Evolutionary conservation across 2,329 filamentous ascomycete genomes (phyloP).

Genomic region (Aspergillus phoenicis): DNA sequence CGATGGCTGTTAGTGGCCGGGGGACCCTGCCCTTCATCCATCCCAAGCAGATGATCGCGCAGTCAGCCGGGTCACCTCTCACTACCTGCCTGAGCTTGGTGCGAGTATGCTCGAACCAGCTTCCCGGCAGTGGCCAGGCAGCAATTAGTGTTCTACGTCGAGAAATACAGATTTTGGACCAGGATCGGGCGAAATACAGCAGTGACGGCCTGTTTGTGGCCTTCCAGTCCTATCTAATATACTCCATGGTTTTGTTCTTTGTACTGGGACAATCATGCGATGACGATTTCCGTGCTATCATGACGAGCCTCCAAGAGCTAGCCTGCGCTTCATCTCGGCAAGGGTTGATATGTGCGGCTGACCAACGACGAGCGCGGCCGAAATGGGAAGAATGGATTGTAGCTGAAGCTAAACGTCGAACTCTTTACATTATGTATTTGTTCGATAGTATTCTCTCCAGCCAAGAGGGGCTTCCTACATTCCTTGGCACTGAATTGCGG

Average conservation of each 20-base stretch:
- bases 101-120: slow-evolving; percentile 41
- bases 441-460: slow-evolving; percentile 55
- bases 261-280: slow-evolving; percentile 28
- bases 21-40: slow-evolving; percentile 52
- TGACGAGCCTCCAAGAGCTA: slow-evolving; percentile 55
- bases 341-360: slow-evolving; percentile 50
- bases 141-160: slow-evolving; percentile 41
- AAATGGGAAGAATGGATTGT: slow-evolving; percentile 58
- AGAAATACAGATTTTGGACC: slow-evolving; percentile 49
- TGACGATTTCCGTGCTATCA: slow-evolving; percentile 44
- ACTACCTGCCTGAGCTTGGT: slow-evolving; percentile 48
- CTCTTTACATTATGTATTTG: slow-evolving; percentile 56
- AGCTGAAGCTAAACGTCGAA: slow-evolving; percentile 55
- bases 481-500: slow-evolving; percentile 53
- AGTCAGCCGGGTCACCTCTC: slow-evolving; percentile 36
- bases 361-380: slow-evolving; percentile 44
- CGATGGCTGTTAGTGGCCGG: slow-evolving; percentile 40
- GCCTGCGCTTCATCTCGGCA: slow-evolving; percentile 42
- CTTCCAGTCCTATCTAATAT: slow-evolving; percentile 57
- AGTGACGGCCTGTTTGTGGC: slow-evolving; percentile 42
- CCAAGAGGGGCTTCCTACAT: slow-evolving; percentile 51
- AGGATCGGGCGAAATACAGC: slow-evolving; percentile 25
- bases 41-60: slow-evolving; percentile 35
- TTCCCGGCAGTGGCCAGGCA: slow-evolving; percentile 27
- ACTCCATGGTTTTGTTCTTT: slow-evolving; percentile 53